Evolutionary conservation across 1,284 basidiomycete genomes (phyloP).

Genomic region (Ceratorhiza oryzae-sativae): DNA sequence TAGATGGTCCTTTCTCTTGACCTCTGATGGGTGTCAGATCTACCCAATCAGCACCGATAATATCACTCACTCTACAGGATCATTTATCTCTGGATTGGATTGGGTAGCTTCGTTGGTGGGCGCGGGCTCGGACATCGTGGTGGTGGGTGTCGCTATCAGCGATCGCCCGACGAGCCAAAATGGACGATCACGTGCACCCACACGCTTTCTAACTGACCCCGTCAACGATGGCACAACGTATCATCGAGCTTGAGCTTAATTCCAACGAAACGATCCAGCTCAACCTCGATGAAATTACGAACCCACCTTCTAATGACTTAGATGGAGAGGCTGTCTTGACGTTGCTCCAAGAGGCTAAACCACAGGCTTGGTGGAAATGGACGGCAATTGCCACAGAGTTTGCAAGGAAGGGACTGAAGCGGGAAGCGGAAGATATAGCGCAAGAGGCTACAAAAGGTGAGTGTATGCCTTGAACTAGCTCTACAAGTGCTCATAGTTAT

Average conservation of each 20-base stretch:
- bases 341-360: conserved; percentile 50
- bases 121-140: conserved; percentile 41
- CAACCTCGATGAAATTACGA: conserved; percentile 51
- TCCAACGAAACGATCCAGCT: conserved; percentile 46
- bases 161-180: conserved; percentile 32
- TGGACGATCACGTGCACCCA: conserved; percentile 18
- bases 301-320: conserved; percentile 49
- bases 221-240: conserved; percentile 31
- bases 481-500: not conserved
- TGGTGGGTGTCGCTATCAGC: conserved; percentile 20
- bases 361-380: conserved; percentile 50
- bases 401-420: conserved; percentile 48
- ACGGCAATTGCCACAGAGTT: conserved; percentile 53
- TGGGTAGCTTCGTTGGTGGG: conserved; percentile 2
- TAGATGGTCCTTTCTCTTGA: conserved; percentile 65
- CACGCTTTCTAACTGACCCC: conserved; percentile 8
- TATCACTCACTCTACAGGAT: not conserved
- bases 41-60: not conserved
- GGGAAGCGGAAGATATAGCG: conserved; percentile 50
- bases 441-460: conserved; percentile 51
- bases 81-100: not conserved
- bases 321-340: conserved; percentile 48
- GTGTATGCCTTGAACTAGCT: not conserved
- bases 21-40: conserved; percentile 15
- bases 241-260: conserved; percentile 36